Percentiles rank a stretch among this genome's conserved stretches.
Conservation (phyloP, 2,329 filamentous ascomycete species). For the Dactylellina sp. region DNA sequence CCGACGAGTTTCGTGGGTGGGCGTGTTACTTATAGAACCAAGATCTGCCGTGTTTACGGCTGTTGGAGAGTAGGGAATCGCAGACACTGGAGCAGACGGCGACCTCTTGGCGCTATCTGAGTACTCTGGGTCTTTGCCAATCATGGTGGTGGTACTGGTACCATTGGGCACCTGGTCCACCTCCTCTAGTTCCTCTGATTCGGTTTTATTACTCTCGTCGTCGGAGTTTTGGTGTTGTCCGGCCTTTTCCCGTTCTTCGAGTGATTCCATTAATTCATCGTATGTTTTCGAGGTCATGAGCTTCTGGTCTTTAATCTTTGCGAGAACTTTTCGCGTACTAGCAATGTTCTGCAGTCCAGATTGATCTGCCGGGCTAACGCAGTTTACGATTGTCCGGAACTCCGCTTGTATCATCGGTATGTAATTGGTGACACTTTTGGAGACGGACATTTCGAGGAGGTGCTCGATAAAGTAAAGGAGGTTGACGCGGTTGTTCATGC, state of each 20-base stretch:
- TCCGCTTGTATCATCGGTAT: conserved; percentile 95
- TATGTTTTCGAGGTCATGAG: conserved; percentile 32
- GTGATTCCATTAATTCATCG: conserved; percentile 25
- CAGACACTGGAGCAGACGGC: conserved; percentile 58
- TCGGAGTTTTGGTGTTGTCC: conserved; percentile 82
- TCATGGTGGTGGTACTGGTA: conserved; percentile 35
- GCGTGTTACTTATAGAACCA: conserved; percentile 49
- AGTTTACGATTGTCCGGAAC: conserved; percentile 89
- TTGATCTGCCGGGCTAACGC: conserved; percentile 86
- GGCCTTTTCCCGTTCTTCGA: conserved; percentile 74
- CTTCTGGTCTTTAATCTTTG: conserved; percentile 53
- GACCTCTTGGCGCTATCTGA: conserved; percentile 26
- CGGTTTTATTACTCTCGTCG: conserved; percentile 71
- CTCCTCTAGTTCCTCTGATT: conserved; percentile 58
- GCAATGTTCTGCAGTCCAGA: conserved; percentile 93
- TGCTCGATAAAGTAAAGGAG: conserved; percentile 99
- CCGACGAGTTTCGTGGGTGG: conserved; percentile 40
- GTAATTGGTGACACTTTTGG: conserved; percentile 81
- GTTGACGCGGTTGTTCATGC: conserved; percentile 96
- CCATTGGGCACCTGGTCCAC: conserved; percentile 54
- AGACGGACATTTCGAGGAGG: conserved; percentile 85
- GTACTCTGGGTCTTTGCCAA: conserved; percentile 50
- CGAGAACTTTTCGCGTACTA: conserved; percentile 81
- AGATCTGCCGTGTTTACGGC: conserved; percentile 58
- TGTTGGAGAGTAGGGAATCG: conserved; percentile 57